Evolutionary conservation across 2,329 filamentous ascomycete genomes (phyloP).

Genomic region (Penicillium sp.): DNA sequence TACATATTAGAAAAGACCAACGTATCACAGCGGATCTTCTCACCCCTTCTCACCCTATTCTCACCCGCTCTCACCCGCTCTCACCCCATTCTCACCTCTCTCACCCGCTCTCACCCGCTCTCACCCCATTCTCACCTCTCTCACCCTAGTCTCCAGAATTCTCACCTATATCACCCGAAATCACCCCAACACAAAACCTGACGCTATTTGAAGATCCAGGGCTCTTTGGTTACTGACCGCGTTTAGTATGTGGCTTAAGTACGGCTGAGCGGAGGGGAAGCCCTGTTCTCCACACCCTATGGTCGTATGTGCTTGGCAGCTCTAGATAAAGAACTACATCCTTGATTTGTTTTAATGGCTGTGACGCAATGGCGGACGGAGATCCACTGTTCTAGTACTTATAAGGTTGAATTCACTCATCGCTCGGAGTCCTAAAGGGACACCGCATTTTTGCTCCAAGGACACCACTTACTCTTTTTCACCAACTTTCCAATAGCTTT

Average conservation of each 20-base stretch:
- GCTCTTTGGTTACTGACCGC: conserved; percentile 4
- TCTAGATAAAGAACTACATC: too few relatives aligned
- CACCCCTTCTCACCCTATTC: conserved; percentile 6
- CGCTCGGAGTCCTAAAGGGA: too few relatives aligned
- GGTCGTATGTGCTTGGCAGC: conserved; percentile 2
- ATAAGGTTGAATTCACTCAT: too few relatives aligned
- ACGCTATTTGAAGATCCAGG: conserved; percentile 5
- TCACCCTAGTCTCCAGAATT: conserved; percentile 2
- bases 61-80: conserved; percentile 9
- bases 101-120: conserved; percentile 5
- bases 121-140: conserved; percentile 5
- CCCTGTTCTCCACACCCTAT: conserved; percentile 11
- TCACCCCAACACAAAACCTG: conserved; percentile 1
- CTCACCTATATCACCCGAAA: not conserved
- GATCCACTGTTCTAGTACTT: too few relatives aligned
- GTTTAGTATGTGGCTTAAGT: conserved; percentile 4
- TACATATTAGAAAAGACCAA: not conserved
- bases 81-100: conserved; percentile 11
- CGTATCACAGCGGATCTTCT: conserved; percentile 1
- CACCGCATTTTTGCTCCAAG: too few relatives aligned
- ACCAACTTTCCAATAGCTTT: too few relatives aligned
- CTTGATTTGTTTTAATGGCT: too few relatives aligned
- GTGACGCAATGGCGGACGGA: too few relatives aligned
- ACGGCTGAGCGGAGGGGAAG: conserved; percentile 9
- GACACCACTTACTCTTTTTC: too few relatives aligned